A percentile compares a stretch with the other conserved stretches of the same genome.
Evolutionary conservation across 108 stramenopile genomes (phyloP).

Genomic region (Stephanodiscus minutulus): DNA sequence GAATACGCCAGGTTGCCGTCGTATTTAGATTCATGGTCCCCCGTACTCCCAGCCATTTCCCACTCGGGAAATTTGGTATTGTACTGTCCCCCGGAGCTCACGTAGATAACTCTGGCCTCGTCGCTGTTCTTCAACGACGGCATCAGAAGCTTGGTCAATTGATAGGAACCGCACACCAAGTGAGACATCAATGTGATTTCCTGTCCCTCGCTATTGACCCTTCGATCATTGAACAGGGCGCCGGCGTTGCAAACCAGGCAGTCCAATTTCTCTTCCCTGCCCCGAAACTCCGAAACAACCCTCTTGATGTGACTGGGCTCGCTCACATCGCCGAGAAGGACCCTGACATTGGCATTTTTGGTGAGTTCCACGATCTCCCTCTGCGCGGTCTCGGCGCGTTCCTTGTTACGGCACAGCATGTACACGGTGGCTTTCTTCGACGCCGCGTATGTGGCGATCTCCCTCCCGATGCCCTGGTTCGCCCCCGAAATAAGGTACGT

Average conservation of each 20-base stretch:
- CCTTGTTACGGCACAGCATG: constrained; percentile 89
- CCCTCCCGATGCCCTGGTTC: constrained; percentile 88
- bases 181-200: constrained; percentile 92
- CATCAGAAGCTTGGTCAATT: constrained; percentile 72
- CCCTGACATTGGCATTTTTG: constrained; percentile 57
- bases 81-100: constrained; percentile 88
- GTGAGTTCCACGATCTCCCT: constrained; percentile 73
- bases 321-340: constrained; percentile 66
- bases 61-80: constrained; percentile 87
- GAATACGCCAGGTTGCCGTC: constrained; percentile 86
- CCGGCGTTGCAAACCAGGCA: constrained; percentile 93
- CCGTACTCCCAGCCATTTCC: constrained; percentile 66
- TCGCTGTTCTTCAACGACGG: constrained; percentile 47
- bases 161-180: constrained; percentile 79
- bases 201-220: constrained; percentile 77
- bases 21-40: constrained; percentile 56
- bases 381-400: constrained; percentile 78
- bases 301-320: constrained; percentile 65
- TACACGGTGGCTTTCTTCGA: constrained; percentile 85
- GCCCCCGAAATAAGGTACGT: constrained; percentile 84
- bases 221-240: constrained; percentile 81
- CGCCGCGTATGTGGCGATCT: constrained; percentile 82
- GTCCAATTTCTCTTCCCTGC: constrained; percentile 72
- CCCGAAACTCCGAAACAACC: constrained; percentile 57
- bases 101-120: constrained; percentile 61